Evolutionary conservation across 208 protist species (phyloP).

Genomic region (Blastocrithidia nonstop): DNA sequence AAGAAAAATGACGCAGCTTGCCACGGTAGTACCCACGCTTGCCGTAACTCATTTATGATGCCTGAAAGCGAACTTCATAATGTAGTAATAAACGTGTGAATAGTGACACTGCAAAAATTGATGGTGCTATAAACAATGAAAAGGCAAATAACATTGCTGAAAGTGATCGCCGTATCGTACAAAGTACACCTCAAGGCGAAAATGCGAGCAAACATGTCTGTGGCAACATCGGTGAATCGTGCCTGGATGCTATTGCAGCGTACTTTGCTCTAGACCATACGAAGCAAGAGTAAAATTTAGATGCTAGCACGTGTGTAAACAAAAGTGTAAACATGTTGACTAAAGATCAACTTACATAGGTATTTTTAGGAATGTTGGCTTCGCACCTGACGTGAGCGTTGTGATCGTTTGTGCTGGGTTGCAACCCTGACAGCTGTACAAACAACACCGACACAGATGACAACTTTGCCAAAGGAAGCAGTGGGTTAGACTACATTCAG

Average conservation of each 20-base stretch:
- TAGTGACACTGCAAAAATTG: too few relatives aligned
- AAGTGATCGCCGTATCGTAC: too few relatives aligned
- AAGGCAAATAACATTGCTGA: too few relatives aligned
- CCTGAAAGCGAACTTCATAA: conserved; percentile 17
- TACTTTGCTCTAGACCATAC: conserved; percentile 10
- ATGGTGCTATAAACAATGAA: too few relatives aligned
- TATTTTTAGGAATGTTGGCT: conserved; percentile 65
- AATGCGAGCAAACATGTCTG: conserved; percentile 2
- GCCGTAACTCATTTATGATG: conserved; percentile 46
- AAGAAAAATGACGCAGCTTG: conserved; percentile 24
- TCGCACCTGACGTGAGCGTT: conserved; percentile 64
- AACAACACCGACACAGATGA: conserved; percentile 30
- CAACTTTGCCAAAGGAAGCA: conserved; percentile 51
- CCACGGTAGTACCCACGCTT: conserved; percentile 56
- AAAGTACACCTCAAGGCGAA: too few relatives aligned
- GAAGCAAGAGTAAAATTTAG: too few relatives aligned
- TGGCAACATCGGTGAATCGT: neutral
- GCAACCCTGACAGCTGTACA: conserved; percentile 29
- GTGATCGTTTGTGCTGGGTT: conserved; percentile 64
- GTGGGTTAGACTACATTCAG: conserved; percentile 63
- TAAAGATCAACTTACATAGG: conserved; percentile 35
- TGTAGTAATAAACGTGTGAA: too few relatives aligned
- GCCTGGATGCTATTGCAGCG: neutral
- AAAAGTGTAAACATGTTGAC: conserved; percentile 13
- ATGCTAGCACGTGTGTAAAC: too few relatives aligned